Base-by-base conservation (phyloP, 2,329 filamentous ascomycete genomes). In the Penicillium hordei region DNA sequence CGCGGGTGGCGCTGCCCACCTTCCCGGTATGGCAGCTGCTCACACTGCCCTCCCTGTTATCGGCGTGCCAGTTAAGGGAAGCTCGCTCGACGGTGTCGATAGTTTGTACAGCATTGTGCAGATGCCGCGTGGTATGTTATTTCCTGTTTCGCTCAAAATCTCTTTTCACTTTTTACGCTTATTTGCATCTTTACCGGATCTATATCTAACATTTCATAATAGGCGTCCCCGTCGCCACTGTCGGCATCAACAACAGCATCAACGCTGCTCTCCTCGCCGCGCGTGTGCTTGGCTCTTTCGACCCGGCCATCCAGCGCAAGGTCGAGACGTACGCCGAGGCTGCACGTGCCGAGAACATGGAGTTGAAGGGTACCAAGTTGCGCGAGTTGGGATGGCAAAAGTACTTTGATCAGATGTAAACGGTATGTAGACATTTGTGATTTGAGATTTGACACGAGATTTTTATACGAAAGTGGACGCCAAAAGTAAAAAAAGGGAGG, bases 181-280 rank as follows among this genome's bases (percentile, higher is more conserved):
- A 19, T 10, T 39, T 43, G 23, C 2, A 27, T 9, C 27, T 49
- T 27, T 3, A 15, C 2, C 15, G 2, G 27, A n/a, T 31, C 27
- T 33, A 27, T 38, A 23, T 51, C 29, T 54, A 54, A 52, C 51
- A 68, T 10, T 12, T 5, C 1, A 19, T n/a, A 49, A 68, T 60
- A 67, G 89, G 89, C 13, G 83, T 88, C 49, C 89, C 89, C 10
- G 86, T 88, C 15, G 89, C 89, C 6, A 91, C 89, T 0, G 88
- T 93, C 4, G 89, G 86, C 12, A 91, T 92, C 72, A 90, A 91
- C 74, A 92, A 92, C 76, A 89, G 87, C 25, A 88, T 88, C 55
- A 93, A 92, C 67, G 89, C 89, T 0, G 89, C 86, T 0, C 78
- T 91, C 19, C 76, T 91, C n/a, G 89, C 89, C 0, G 82, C 88